A percentile compares a stretch with the other conserved stretches of the same genome.
phyloP scores from a whole-genome alignment of 306 rosid species.

The Sindora glabra region DNA sequence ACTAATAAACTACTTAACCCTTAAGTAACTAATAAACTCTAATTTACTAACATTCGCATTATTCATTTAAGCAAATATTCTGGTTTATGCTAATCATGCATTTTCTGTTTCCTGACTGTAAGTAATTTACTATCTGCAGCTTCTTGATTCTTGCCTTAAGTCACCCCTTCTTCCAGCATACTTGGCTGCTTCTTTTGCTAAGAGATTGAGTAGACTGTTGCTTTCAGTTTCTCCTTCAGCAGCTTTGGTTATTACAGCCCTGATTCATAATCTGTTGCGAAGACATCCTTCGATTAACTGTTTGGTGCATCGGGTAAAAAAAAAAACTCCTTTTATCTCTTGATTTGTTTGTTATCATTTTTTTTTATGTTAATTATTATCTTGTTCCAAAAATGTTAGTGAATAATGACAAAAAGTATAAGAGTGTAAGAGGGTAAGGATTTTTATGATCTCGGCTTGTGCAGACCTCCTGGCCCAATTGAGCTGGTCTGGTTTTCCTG shows the following conservation, averaged over 20 bases:
- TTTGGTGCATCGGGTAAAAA: conserved; percentile 78
- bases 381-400: neutral
- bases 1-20: no score
- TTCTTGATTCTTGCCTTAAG: conserved; percentile 92
- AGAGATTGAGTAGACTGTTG: conserved; percentile 79
- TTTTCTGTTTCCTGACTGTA: conserved; percentile 14
- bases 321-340: neutral
- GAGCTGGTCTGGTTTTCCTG: no score
- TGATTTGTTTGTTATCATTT: neutral
- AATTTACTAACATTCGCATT: no score
- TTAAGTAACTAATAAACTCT: no score
- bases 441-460: no score
- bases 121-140: conserved; percentile 42
- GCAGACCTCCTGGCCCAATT: no score
- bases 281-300: conserved; percentile 89
- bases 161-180: conserved; percentile 94
- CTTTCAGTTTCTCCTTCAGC: conserved; percentile 86
- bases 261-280: conserved; percentile 80
- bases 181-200: conserved; percentile 91
- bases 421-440: neutral
- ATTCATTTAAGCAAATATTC: neutral
- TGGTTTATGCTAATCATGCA: neutral
- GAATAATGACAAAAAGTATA: no score
- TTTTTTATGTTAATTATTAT: no score
- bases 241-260: conserved; percentile 60